Evolutionary conservation across 164 flowering plant species (phyloP).

Genomic region (Sextonia rubra): DNA sequence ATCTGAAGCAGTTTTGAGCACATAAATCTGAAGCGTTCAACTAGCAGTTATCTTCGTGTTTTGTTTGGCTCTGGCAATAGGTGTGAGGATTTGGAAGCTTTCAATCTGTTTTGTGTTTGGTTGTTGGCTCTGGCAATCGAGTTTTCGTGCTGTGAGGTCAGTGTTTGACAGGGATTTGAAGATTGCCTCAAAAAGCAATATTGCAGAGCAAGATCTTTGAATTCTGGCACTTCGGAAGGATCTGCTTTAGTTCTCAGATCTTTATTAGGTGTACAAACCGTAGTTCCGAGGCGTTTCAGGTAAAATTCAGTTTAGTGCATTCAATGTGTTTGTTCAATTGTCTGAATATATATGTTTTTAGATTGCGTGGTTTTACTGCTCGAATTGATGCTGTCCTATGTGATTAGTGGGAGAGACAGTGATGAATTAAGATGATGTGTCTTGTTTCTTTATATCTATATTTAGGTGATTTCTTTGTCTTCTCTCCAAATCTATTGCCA

Average conservation of each 20-base stretch:
- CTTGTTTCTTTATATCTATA: neutral
- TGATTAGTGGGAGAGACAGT: no score
- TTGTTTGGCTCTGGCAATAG: no score
- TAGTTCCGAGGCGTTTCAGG: neutral
- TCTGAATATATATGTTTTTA: neutral
- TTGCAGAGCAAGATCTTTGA: constrained; percentile 1
- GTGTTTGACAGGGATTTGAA: constrained; percentile 7
- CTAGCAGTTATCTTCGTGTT: no score
- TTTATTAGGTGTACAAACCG: neutral
- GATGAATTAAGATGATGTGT: neutral
- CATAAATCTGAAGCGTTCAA: neutral
- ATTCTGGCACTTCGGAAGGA: constrained; percentile 2
- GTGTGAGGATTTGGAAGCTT: neutral
- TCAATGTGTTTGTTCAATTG: constrained; percentile 1
- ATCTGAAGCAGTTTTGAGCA: neutral
- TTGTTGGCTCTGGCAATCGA: neutral
- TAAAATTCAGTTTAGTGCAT: neutral
- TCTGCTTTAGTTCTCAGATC: neutral
- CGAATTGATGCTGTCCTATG: neutral
- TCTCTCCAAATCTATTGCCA: neutral
- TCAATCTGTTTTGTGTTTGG: neutral
- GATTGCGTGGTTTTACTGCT: neutral
- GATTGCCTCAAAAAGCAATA: constrained; percentile 13
- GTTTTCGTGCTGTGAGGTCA: neutral
- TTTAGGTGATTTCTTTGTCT: neutral